Evolutionary conservation across 768 basidiomycete species (phyloP).

Genomic region (Hysterangium stoloniferum): DNA sequence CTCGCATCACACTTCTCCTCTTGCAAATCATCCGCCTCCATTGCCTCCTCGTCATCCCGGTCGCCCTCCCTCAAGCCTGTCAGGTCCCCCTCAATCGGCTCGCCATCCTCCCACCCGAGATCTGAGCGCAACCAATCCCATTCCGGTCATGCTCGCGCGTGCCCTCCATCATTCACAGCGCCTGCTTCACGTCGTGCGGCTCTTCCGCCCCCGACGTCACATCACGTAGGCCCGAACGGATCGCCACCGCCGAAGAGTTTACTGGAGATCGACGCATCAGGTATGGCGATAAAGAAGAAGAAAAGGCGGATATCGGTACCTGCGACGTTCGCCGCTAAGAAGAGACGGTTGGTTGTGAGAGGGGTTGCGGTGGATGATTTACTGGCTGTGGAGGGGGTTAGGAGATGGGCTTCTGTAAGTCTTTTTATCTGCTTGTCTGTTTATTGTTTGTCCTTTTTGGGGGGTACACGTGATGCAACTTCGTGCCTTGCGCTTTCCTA

Average conservation of each 20-base stretch:
- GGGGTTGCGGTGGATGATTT: neutral
- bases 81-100: too few relatives aligned
- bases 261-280: neutral
- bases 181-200: too few relatives aligned
- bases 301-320: neutral
- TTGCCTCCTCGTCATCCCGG: too few relatives aligned
- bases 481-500: neutral
- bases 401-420: neutral
- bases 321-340: neutral
- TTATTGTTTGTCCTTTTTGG: too few relatives aligned
- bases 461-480: too few relatives aligned
- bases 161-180: too few relatives aligned
- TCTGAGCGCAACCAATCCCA: too few relatives aligned
- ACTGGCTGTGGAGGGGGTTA: neutral
- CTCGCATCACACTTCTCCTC: constrained; percentile 5
- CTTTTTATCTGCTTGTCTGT: neutral
- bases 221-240: too few relatives aligned
- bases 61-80: too few relatives aligned
- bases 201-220: too few relatives aligned
- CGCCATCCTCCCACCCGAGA: too few relatives aligned
- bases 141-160: too few relatives aligned
- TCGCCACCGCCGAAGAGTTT: neutral
- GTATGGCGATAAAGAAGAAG: neutral
- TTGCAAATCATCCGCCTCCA: neutral
- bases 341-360: constrained; percentile 1